Base-by-base conservation (phyloP, 2,329 filamentous ascomycete species). In the Elsinoe necatrix region DNA sequence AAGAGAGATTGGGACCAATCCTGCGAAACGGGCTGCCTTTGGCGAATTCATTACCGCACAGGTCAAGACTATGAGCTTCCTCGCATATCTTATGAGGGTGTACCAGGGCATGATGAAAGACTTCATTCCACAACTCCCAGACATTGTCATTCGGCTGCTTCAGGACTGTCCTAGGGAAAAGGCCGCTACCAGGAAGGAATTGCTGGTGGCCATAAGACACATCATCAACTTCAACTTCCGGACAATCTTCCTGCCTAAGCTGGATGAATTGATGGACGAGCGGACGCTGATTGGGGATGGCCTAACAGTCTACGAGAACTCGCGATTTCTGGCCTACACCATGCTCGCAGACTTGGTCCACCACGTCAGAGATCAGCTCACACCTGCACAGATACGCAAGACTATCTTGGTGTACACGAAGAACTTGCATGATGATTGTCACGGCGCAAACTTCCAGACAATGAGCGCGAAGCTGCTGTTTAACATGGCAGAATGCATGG, bases 151-250 rank as follows among this genome's bases (percentile, higher is more conserved):
- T 5, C 83, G 93, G 4, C 74, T 98, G 45, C 76, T 98, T 45
- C 89, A 95, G 66, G 93, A 99, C 67, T 97, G 93, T 59, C 93
- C 93, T 0, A 80, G 92, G 51, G 93, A 97, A 72, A 95, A 95
- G 67, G 96, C 92, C 0, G 86, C 87, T 2, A 89, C 92, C 1
- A 81, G 95, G 16, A 99, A 98, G 69, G 93, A 99, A 71, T 77
- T 99, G 18, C 75, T 99, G 42, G 93, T 98, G 54, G 95, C 93
- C 0, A 96, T 98, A 58, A 82, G 95, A 20, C 95, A 99, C 67
- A 96, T 98, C 64, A 96, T 98, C 71, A 98, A 97, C 72, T 97
- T 97, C 73, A 97, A 97, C 68, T 97, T 96, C 65, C 80, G 93
- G 57, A 92, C 90, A 67, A 95, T 97, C 55, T 98, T 98, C 67